These are phyloP conservation scores for Pseudogymnoascus sp. DNA, from an alignment of 2,329 filamentous ascomycete genomes.

Conservation along the genomic window DNA sequence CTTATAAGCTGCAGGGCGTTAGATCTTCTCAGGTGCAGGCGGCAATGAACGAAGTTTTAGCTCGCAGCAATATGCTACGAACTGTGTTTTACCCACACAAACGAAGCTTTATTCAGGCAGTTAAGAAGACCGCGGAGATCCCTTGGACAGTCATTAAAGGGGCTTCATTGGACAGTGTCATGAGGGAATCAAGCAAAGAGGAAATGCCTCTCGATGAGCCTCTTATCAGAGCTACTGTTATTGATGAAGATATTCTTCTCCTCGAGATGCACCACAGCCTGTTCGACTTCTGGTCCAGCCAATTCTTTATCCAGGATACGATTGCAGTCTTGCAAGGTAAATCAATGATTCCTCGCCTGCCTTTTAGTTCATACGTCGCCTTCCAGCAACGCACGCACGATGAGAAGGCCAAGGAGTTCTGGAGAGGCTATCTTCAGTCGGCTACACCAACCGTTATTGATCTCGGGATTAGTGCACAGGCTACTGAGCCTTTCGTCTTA, in stretches of 20 bases:
- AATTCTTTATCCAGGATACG: slow-evolving; percentile 3
- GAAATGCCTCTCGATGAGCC: not conserved
- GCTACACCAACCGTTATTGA: not conserved
- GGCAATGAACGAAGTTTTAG: not conserved
- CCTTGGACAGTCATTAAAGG: not conserved
- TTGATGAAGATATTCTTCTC: not conserved
- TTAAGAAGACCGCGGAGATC: not conserved
- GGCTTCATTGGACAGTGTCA: not conserved
- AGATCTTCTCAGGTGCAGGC: not conserved
- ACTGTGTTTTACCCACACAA: not conserved
- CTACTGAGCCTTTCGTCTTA: not conserved
- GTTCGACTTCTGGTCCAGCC: slow-evolving; percentile 1
- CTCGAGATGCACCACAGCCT: slow-evolving; percentile 3
- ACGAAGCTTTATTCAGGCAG: not conserved
- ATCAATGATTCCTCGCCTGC: not conserved
- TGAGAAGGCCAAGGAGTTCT: not conserved
- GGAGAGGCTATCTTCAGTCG: slow-evolving; percentile 6
- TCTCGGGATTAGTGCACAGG: not conserved
- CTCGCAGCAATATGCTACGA: not conserved
- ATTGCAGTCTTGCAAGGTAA: not conserved
- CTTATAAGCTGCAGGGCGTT: not conserved
- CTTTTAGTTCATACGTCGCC: not conserved
- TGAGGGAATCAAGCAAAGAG: not conserved
- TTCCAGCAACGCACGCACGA: not conserved
- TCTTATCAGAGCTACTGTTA: not conserved